Evolutionary conservation across 202 grass and related monocot genomes (phyloP), one percentile per base, ranked within the genome.

Genomic region (Schoenoplectus tabernaemontani): DNA sequence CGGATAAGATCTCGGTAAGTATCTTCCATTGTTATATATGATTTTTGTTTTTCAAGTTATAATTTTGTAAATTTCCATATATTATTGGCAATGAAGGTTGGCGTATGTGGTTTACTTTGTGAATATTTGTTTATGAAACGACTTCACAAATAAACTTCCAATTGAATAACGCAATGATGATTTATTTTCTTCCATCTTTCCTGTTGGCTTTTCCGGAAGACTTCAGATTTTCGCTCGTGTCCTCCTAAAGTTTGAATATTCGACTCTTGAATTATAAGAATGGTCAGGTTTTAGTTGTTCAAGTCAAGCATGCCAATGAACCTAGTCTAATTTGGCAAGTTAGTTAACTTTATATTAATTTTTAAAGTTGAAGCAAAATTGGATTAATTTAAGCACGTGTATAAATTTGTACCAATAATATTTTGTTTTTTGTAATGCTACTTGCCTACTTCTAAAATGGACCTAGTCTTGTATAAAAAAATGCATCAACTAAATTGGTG

Each of bases 1-100:
- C 82, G 1, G 94, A 97, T 59, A 92, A 78, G 19, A 86, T 97
- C 37, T 78, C 80, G 80, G 94, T 97, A 85, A 37, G 65, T 62
- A 79, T 34, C 13, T 7, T 7, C 44, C 22, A 7, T 13, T 12
- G 0, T 58, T n/a, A n/a, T n/a, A n/a, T n/a, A n/a, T n/a, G n/a
- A n/a, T 74, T 33, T n/a, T n/a, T n/a, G n/a, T n/a, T 4, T 9
- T 54, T 26, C 39, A 19, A n/a, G n/a, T 77, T 68, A 36, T 22
- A 69, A 15, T 51, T 17, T n/a, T 53, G 22, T 73, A 59, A 64
- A 72, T 37, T 78, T 34, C 6, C 5, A 5, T 64, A 42, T 3
- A 9, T 80, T 80, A 9, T 65, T n/a, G n/a, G n/a, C n/a, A n/a
- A n/a, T n/a, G n/a, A n/a, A n/a, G n/a, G n/a, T n/a, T n/a, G n/a